Evolutionary conservation across 2,329 filamentous ascomycete genomes (phyloP), one percentile per base, ranked within the genome.

Genomic region (Pestalotiopsis sp.): DNA sequence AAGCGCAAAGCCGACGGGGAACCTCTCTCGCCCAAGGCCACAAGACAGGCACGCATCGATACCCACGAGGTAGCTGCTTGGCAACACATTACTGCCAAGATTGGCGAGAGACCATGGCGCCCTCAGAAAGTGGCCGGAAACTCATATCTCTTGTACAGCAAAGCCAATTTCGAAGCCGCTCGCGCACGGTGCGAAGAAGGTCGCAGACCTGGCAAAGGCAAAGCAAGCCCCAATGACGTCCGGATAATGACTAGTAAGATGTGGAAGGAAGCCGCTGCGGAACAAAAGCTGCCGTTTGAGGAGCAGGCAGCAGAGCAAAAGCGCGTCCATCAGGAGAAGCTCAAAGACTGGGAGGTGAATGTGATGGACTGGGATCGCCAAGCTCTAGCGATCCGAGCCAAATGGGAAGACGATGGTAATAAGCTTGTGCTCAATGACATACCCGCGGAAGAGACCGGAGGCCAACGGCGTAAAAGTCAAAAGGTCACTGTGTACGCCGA

Each of bases 61-160:
- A 84, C 85, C 9, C 88, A 90, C 71, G 88, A 91, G 71, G 74
- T 80, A 39, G 82, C 84, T 24, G 78, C 88, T 5, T 85, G 83
- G 79, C 81, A 84, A 66, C 80, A 86, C 68, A 83, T 90, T 66
- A 77, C 81, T 52, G 75, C 81, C 9, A 80, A 83, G 71, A 88
- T 97, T 59, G 95, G 95, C n/a, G 88, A 92, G 20, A 88, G 92
- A 3, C 92, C 94, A 0, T 81, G 86, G 67, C 90, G 89, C 64
- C 94, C 95, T 4, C 81, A 84, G 64, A 93, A 95, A 71, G 86
- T 91, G 0, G 89, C 91, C 0, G 89, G 91, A 3, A 98, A 97
- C 75, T 92, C 95, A 0, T 98, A 97, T 79, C 86, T 97, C 35
- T 86, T 98, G 63, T 99, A 92, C 80, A 95, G 94, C 77, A 97